Evolutionary conservation across 23 red algal species (phyloP), one percentile per base, ranked within the genome.

Genomic region (Agarophyton chilense): DNA sequence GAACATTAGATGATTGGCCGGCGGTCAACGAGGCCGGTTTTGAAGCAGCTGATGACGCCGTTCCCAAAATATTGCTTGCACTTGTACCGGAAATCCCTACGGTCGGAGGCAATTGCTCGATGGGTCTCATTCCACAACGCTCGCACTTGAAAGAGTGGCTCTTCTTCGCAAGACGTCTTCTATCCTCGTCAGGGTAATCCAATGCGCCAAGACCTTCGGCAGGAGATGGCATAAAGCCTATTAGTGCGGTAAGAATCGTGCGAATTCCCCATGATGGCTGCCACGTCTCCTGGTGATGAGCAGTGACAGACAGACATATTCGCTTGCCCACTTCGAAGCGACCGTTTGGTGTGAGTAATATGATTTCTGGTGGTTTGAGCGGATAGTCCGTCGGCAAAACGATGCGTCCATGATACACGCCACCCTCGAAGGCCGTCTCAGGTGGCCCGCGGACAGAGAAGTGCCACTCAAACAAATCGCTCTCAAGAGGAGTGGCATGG

Each of bases 381-480:
- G 97, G 97, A 66, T 99, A 99, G 82, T 99, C 97, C 22, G 97
- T 18, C 33, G 97, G 97, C 17, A 99, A 54, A 40, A 99, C 54
- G 28, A 99, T 96, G 19, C 94, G 84, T 10, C 97, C 97, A 74
- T 99, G 97, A 72, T 99, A 99, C 21, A 99, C 77, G 26, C 97
- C 97, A 3, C 67, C 86, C 22, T 90, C 90, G 44, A 99, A 99
- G 0, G 93, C 72, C 19, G 97, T 95, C 33, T 94, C 93, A 2
- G 88, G 77, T 5, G 97, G 97, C 12, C 97, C 97, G 36, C 91
- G 88, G 18, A 96, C 87, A 21, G 93, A 93, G 83, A 99, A 99
- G 74, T 99, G 97, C 97, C 85, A 93, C 54, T 99, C 97, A 64
- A 99, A 99, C 10, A 99, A 81, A 89, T 99, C 97, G 57, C 73